Percentiles rank a stretch among this genome's conserved stretches.
Conservation (phyloP, 164 flowering plant species). For the Berberis vulgaris region DNA sequence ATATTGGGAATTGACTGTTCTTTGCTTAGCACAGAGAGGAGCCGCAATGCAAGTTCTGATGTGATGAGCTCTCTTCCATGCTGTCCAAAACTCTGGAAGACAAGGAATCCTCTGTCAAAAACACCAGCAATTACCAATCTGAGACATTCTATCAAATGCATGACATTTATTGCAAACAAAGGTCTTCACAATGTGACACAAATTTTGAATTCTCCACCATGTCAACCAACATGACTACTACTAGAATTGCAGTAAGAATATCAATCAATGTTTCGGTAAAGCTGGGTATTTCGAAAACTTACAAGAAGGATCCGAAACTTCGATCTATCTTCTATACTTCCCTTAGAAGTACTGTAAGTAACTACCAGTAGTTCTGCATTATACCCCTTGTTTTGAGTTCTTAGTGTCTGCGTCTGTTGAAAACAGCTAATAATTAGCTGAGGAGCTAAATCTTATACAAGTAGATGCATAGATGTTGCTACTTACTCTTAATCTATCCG, state of each 20-base stretch:
- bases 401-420: slow-evolving; percentile 56
- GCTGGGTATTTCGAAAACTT: slow-evolving; percentile 23
- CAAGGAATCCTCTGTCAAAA: slow-evolving; percentile 99
- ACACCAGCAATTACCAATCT: slow-evolving; percentile 63
- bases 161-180: slow-evolving; percentile 1
- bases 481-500: slow-evolving; percentile 58
- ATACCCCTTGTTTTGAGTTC: slow-evolving; percentile 61
- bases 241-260: background rate
- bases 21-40: slow-evolving; percentile 66
- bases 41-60: slow-evolving; percentile 79
- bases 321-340: slow-evolving; percentile 38
- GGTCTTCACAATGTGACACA: background rate
- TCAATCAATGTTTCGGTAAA: background rate
- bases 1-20: slow-evolving; percentile 50
- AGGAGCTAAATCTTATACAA: background rate
- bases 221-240: slow-evolving; percentile 1
- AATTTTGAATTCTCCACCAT: background rate
- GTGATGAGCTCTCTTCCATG: slow-evolving; percentile 98
- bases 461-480: background rate
- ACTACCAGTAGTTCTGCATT: slow-evolving; percentile 62
- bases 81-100: slow-evolving; percentile 99
- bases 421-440: slow-evolving; percentile 5
- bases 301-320: slow-evolving; percentile 91
- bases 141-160: slow-evolving; percentile 29
- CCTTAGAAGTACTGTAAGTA: slow-evolving; percentile 49